Conservation (phyloP, 2,329 filamentous ascomycete species). For the Clonostachys byssicola region DNA sequence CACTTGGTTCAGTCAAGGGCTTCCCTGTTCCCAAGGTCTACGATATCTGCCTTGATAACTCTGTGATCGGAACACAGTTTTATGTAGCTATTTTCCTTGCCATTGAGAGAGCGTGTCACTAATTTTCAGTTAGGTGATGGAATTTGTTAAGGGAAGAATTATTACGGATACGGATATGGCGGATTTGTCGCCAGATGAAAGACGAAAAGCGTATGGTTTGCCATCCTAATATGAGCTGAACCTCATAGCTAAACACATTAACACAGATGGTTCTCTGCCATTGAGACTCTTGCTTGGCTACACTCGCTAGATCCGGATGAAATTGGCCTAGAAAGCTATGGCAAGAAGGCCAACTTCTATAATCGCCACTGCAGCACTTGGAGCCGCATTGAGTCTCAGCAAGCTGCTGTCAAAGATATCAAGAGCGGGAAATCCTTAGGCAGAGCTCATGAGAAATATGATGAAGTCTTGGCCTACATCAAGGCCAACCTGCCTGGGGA, state of each 20-base stretch:
- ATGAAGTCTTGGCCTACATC: constrained; percentile 75
- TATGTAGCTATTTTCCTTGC: neutral
- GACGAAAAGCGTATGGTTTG: neutral
- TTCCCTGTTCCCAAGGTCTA: constrained; percentile 8
- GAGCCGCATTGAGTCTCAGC: constrained; percentile 68
- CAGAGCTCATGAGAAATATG: constrained; percentile 66
- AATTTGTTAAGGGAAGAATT: constrained; percentile 6
- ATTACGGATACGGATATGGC: constrained; percentile 1
- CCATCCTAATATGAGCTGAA: neutral
- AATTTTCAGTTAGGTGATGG: constrained; percentile 5
- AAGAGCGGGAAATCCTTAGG: constrained; percentile 71
- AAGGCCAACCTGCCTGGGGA: constrained; percentile 59
- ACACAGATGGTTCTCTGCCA: neutral
- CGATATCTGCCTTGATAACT: constrained; percentile 2
- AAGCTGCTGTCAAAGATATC: constrained; percentile 57
- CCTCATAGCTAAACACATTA: neutral
- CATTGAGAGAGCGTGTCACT: neutral
- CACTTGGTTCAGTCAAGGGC: constrained; percentile 2
- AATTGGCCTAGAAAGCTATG: constrained; percentile 65
- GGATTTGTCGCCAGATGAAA: neutral
- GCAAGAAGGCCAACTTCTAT: constrained; percentile 70
- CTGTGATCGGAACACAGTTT: constrained; percentile 4
- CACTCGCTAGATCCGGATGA: constrained; percentile 63
- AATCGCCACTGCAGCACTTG: constrained; percentile 79
- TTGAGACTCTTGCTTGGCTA: constrained; percentile 70